Evolutionary conservation across 352 stramenopile genomes (phyloP), one percentile per base, ranked within the genome.

Genomic region (Phytopythium ostracodes): DNA sequence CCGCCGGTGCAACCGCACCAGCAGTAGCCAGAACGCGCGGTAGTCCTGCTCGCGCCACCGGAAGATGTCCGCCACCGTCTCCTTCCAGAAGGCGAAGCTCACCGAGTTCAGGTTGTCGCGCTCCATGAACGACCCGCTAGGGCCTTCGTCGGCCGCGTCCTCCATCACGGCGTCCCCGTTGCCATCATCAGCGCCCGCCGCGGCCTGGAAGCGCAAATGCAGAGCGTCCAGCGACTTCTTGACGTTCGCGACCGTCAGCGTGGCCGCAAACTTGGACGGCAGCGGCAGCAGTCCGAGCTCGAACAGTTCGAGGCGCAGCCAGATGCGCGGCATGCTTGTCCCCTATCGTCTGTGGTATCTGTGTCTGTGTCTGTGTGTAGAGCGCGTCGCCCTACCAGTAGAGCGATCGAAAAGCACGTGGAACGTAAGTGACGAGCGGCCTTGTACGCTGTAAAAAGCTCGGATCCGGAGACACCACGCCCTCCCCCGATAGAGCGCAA

Each of bases 251-350:
- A 91, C 56, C 20, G 83, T 92, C 20, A 92, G 67, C 33, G 79
- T 84, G 9, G 73, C 65, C 20, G 81, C 68, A 63, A 86, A 78
- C 53, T 89, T 89, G 65, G 82, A 90, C 43, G 84, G 83, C 56
- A 94, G 65, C 56, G 82, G 76, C 62, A 94, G 59, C 24, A 92
- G 60, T 25, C 84, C 84, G n/a, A 91, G 74, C 77, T 94, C 86
- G 63, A 94, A 92, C 53, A 94, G 81, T 73, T 94, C 86, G 27
- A 94, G 65, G 47, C 86, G 86, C 49, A 94, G 71, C 86, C 86
- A 94, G 59, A 94, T 81, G 58, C 75, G 81, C 51, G 78, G 66
- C 77, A 88, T 89, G 24, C 63, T 33, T 33, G 3, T 33, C 66
- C 20, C 56, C 62, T 17, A 66, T 67, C 53, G 72, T 75, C 40